These are phyloP conservation scores for Candida multigemmis DNA, from an alignment of 805 yeast species.

Conservation along the genomic window DNA sequence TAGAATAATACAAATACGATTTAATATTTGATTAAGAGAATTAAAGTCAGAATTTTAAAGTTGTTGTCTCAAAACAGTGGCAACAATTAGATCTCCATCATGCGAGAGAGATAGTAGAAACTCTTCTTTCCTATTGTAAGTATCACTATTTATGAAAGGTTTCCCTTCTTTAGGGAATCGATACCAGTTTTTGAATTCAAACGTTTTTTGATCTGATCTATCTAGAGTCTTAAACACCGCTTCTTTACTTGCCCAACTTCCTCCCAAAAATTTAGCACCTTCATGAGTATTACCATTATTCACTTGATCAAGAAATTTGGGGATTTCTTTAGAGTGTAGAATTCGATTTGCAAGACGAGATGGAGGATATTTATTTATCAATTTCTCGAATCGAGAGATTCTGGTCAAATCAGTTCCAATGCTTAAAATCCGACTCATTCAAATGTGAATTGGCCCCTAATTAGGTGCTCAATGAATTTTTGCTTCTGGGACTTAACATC, in stretches of 20 bases:
- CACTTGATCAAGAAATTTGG: conserved; percentile 14
- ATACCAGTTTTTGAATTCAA: conserved; percentile 55
- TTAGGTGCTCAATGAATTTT: too few relatives aligned
- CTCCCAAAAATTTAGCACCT: conserved; percentile 35
- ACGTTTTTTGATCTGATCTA: conserved; percentile 36
- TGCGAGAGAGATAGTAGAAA: conserved; percentile 54
- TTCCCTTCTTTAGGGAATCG: conserved; percentile 33
- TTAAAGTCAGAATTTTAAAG: too few relatives aligned
- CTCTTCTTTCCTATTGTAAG: conserved; percentile 28
- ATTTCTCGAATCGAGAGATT: conserved; percentile 33
- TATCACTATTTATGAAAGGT: conserved; percentile 31
- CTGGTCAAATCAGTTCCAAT: conserved; percentile 52
- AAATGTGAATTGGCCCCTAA: too few relatives aligned
- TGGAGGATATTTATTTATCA: conserved; percentile 27
- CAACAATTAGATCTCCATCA: conserved; percentile 51
- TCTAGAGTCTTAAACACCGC: conserved; percentile 60
- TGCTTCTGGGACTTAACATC: too few relatives aligned
- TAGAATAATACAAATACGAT: too few relatives aligned
- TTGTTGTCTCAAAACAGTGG: conserved; percentile 42
- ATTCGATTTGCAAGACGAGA: conserved; percentile 36
- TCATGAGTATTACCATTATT: conserved; percentile 9
- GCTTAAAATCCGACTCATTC: conserved; percentile 30
- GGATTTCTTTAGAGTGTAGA: conserved; percentile 36
- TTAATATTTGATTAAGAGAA: too few relatives aligned
- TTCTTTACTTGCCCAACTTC: conserved; percentile 67